Base-by-base conservation (phyloP, 305 asterid genomes). In the Fraxinus latifolia region DNA sequence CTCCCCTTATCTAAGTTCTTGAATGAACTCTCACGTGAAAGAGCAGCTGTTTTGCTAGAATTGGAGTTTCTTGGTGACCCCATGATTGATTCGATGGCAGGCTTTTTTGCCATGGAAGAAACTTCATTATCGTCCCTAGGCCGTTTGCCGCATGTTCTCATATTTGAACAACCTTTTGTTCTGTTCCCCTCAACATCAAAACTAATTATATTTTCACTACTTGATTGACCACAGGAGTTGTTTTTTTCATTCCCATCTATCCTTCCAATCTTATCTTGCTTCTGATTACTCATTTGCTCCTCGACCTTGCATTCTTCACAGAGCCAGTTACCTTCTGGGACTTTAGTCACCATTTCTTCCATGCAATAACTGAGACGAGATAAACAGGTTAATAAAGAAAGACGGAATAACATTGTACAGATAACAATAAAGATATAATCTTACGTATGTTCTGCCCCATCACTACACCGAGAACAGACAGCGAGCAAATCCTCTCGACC, bases 401-500 rank as follows among this genome's bases (percentile, higher is more conserved):
- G 53, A 15, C 11, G 47, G 39, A 77, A 73, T 34, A 9, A 50
- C 21, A 62, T 36, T 65, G 37, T 34, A 82, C 32, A 27, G n/a
- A 25, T 21, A 73, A 74, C 74, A 21, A 74, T 19, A 81, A 19
- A 80, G 79, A 32, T 76, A 76, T 62, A 79, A 80, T 67, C 97
- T 89, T 90, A 95, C 99, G 98, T 93, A 86, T 95, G 99, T 86
- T 95, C 99, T 29, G 99, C 99, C 73, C 99, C 99, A 89, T 95
- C 99, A 78, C 87, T 88, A 85, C 99, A 95, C 86, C 86, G 86
- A 81, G 89, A 88, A 86, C 99, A 95, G 84, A 90, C 87, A 82
- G 97, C 97, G 86, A 95, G 98, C 84, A 92, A 90, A 88, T 95
- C 93, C 87, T 95, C 98, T 76, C 96, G 91, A 34, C 98, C 98